Percentiles rank a stretch among this genome's conserved stretches.
Evolutionary conservation across 1,284 basidiomycete species (phyloP).

Genomic region (Flammula alnicola): DNA sequence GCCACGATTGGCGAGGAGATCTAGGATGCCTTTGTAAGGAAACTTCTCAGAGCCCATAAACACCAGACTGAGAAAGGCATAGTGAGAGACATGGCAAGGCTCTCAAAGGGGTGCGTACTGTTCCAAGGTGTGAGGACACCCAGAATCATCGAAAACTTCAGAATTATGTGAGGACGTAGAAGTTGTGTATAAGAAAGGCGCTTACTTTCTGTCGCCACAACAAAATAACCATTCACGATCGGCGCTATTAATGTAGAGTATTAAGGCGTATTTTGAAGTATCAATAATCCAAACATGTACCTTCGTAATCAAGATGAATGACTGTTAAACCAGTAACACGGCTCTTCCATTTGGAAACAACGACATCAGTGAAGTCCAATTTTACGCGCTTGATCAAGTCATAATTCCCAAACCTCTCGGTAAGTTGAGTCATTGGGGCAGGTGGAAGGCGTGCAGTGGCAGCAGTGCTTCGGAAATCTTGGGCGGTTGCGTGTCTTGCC

Average conservation of each 20-base stretch:
- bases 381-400: slow-evolving; percentile 76
- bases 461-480: slow-evolving; percentile 1
- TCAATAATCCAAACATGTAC: slow-evolving; percentile 39
- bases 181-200: not conserved
- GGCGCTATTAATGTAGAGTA: slow-evolving; percentile 58
- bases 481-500: slow-evolving; percentile 28
- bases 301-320: slow-evolving; percentile 84
- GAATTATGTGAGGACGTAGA: slow-evolving; percentile 1
- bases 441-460: slow-evolving; percentile 19
- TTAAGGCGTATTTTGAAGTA: slow-evolving; percentile 6
- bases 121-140: slow-evolving; percentile 93
- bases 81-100: slow-evolving; percentile 28
- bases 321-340: slow-evolving; percentile 78
- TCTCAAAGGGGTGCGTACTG: slow-evolving; percentile 54
- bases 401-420: slow-evolving; percentile 70
- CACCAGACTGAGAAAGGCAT: slow-evolving; percentile 60
- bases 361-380: slow-evolving; percentile 77
- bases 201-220: slow-evolving; percentile 89
- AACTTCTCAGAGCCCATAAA: slow-evolving; percentile 96
- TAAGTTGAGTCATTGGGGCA: slow-evolving; percentile 25
- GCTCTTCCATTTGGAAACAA: slow-evolving; percentile 86
- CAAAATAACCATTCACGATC: slow-evolving; percentile 92
- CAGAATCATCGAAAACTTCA: slow-evolving; percentile 89
- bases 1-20: slow-evolving; percentile 95
- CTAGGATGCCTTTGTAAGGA: slow-evolving; percentile 97